Evolutionary conservation across 495 filamentous ascomycete species (phyloP).

Genomic region (Neurospora intermedia): DNA sequence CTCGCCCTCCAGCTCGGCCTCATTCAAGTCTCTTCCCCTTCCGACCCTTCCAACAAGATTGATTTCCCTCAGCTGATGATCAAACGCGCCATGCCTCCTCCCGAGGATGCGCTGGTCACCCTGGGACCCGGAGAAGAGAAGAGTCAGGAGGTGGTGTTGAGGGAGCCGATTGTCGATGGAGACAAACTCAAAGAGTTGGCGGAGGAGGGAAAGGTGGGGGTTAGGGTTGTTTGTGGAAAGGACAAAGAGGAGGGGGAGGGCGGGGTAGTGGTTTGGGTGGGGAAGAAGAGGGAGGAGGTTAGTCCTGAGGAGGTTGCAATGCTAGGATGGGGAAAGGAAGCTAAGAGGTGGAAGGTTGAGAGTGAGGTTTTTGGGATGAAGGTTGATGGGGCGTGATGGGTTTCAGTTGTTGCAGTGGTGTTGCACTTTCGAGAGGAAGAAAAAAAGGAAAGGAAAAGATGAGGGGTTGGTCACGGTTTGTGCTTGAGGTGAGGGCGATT

Average conservation of each 20-base stretch:
- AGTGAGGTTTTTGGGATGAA: background rate
- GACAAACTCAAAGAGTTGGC: background rate
- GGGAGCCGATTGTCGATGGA: background rate
- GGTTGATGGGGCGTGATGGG: background rate
- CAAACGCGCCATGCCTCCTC: slow-evolving; percentile 34
- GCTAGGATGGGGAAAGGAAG: slow-evolving; percentile 2
- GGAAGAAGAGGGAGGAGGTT: background rate
- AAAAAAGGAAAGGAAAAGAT: background rate
- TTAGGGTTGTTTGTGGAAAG: background rate
- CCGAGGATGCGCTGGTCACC: slow-evolving; percentile 30
- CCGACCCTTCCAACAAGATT: slow-evolving; percentile 16
- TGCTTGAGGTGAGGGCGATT: background rate
- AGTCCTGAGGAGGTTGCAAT: background rate
- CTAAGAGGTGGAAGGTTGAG: background rate
- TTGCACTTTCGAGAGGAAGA: background rate
- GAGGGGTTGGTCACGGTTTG: background rate
- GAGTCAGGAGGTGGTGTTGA: background rate
- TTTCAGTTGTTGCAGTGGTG: background rate
- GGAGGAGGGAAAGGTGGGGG: background rate
- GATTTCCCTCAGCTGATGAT: slow-evolving; percentile 33
- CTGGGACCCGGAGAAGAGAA: slow-evolving; percentile 19
- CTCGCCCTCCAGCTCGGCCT: slow-evolving; percentile 36
- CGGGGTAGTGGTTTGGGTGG: background rate
- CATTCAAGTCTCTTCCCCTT: slow-evolving; percentile 29
- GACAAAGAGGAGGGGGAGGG: background rate